These are phyloP conservation scores for Globisporangium cederbergense DNA, from an alignment of 352 stramenopile genomes.

Conservation along the genomic window DNA sequence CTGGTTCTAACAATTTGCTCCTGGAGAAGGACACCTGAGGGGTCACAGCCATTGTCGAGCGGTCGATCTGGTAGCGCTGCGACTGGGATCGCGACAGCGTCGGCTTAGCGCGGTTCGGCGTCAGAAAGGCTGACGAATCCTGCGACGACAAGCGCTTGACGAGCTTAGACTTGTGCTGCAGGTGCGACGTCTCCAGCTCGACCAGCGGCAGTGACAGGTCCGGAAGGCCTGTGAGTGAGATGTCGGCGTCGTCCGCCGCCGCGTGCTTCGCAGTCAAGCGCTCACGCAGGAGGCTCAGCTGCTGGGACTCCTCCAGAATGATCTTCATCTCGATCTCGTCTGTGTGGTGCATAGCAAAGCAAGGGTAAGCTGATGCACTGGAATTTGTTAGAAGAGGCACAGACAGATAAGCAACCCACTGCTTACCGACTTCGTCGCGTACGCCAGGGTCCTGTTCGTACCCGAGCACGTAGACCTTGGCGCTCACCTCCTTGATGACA, in stretches of 20 bases:
- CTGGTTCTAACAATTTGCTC: background rate
- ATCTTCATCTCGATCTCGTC: conserved; percentile 82
- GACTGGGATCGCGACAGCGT: conserved; percentile 39
- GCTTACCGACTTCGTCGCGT: conserved; percentile 67
- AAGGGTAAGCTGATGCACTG: background rate
- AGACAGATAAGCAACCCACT: background rate
- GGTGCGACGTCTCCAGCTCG: background rate
- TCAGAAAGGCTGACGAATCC: conserved; percentile 20
- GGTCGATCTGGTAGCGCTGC: conserved; percentile 17
- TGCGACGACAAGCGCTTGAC: conserved; percentile 37
- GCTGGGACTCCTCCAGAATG: conserved; percentile 61
- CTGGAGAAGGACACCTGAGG: background rate
- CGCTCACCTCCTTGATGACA: conserved; percentile 40
- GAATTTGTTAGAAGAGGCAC: background rate
- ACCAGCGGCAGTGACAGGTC: conserved; percentile 34
- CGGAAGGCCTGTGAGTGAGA: conserved; percentile 49
- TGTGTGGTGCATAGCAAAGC: conserved; percentile 9
- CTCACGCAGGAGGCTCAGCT: conserved; percentile 39
- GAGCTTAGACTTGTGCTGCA: conserved; percentile 17
- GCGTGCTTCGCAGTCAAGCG: conserved; percentile 9
- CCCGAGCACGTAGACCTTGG: conserved; percentile 45
- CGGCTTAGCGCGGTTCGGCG: conserved; percentile 19
- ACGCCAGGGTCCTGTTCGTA: conserved; percentile 62
- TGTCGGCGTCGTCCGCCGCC: conserved; percentile 32
- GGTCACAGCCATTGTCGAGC: background rate